Evolutionary conservation across 495 filamentous ascomycete genomes (phyloP).

Genomic region (Aspergillus coremiiformis): DNA sequence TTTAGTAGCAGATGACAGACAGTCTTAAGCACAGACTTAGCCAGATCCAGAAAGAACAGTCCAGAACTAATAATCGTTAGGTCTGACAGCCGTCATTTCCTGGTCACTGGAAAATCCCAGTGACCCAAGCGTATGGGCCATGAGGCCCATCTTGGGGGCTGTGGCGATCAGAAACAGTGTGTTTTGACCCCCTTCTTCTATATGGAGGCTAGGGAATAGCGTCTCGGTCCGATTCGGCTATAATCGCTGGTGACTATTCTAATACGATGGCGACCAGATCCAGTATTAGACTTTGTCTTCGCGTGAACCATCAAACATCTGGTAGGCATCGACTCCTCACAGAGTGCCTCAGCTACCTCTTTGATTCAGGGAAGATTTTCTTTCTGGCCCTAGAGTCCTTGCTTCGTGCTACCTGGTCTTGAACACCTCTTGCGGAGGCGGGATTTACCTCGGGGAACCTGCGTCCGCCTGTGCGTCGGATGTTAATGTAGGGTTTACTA

Average conservation of each 20-base stretch:
- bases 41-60: neutral
- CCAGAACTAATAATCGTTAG: conserved; percentile 13
- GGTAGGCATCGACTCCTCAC: conserved; percentile 18
- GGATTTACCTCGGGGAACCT: conserved; percentile 15
- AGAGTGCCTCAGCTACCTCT: conserved; percentile 19
- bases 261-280: neutral
- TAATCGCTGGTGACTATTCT: neutral
- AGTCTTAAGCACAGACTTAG: neutral
- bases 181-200: conserved; percentile 5
- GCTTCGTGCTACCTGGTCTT: conserved; percentile 32
- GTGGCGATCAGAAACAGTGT: conserved; percentile 21
- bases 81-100: conserved; percentile 33
- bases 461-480: conserved; percentile 16
- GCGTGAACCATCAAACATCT: neutral
- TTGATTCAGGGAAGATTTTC: neutral
- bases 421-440: conserved; percentile 11
- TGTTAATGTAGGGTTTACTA: conserved; percentile 16
- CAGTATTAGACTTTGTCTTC: neutral
- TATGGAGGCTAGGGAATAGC: neutral
- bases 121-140: conserved; percentile 30
- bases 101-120: conserved; percentile 27
- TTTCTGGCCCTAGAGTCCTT: conserved; percentile 22
- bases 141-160: conserved; percentile 22
- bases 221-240: neutral
- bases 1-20: neutral